Evolutionary conservation across 306 rosid species (phyloP).

Genomic region (Begonia masoniana): DNA sequence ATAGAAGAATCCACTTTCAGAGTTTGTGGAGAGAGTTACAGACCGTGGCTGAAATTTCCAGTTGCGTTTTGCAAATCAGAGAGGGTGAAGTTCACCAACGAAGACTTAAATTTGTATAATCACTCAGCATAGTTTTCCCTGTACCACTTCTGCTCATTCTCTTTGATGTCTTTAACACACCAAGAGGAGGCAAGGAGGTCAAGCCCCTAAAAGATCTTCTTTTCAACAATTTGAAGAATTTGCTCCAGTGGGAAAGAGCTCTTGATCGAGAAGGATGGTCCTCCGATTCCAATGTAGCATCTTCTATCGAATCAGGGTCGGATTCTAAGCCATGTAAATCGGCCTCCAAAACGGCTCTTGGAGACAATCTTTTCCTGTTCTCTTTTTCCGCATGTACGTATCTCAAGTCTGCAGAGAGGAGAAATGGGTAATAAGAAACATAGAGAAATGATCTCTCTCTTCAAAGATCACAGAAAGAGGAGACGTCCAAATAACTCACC

Average conservation of each 20-base stretch:
- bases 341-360: conserved; percentile 75
- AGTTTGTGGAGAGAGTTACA: conserved; percentile 4
- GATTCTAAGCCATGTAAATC: conserved; percentile 18
- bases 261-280: conserved; percentile 15
- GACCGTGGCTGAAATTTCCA: conserved; percentile 47
- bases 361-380: conserved; percentile 44
- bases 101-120: conserved; percentile 36
- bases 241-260: conserved; percentile 31
- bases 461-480: not conserved
- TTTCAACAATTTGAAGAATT: conserved; percentile 32
- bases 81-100: conserved; percentile 35
- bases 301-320: conserved; percentile 14
- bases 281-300: conserved; percentile 11
- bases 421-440: not conserved
- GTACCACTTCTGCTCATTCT: conserved; percentile 40
- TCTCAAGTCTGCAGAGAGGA: conserved; percentile 43
- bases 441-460: too few relatives aligned
- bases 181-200: conserved; percentile 36
- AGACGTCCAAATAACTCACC: conserved; percentile 22
- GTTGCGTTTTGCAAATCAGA: conserved; percentile 48
- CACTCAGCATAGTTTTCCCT: conserved; percentile 19
- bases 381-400: conserved; percentile 48
- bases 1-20: not conserved
- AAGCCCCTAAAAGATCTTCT: conserved; percentile 26
- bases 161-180: conserved; percentile 32